Evolutionary conservation across 495 filamentous ascomycete genomes (phyloP), one percentile per base, ranked within the genome.

Genomic region (Tuber aestivum): DNA sequence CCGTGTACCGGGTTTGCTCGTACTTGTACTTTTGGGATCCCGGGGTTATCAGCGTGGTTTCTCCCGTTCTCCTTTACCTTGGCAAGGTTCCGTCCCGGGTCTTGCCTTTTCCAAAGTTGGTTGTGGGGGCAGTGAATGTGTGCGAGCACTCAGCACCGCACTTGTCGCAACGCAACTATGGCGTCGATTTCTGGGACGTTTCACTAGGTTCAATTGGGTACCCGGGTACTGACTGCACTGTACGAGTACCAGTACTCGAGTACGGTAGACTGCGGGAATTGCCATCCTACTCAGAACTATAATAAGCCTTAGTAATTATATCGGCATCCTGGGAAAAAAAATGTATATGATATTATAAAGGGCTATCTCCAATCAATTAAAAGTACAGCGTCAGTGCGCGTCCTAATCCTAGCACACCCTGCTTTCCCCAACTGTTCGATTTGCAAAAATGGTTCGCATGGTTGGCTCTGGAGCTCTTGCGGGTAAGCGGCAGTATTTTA

Each of bases 371-470:
- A 69, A n/a, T 48, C n/a, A 72, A 74, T 74, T 7, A 37, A 32
- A 14, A 56, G 9, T 44, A 73, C 65, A 76, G 82, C 77, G 80
- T 75, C 80, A 32, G 79, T n/a, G n/a, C 77, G 2, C 73, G 76
- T 48, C 75, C 80, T 27, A 79, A 41, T 69, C 78, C 78, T 35
- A 76, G 76, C 41, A 83, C 41, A 83, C 81, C 10, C 74, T 83
- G 40, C 81, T 83, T 70, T 81, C 81, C 41, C 81, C 75, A 5
- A 81, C 81, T 12, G 75, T 83, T 45, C 76, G 81, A 38, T 74
- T 83, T 38, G 81, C 82, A 16, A 83, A 79, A 70, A 79, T 83
- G 37, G 73, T 83, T 38, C 81, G 82, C 1, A 79, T 76, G 32
- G 73, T 83, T 40, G 82, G 82, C 23, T 76, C 82, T 71, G 76